Evolutionary conservation across 164 flowering plant species (phyloP), one percentile per base, ranked within the genome.

Genomic region (Vitis cinerea): DNA sequence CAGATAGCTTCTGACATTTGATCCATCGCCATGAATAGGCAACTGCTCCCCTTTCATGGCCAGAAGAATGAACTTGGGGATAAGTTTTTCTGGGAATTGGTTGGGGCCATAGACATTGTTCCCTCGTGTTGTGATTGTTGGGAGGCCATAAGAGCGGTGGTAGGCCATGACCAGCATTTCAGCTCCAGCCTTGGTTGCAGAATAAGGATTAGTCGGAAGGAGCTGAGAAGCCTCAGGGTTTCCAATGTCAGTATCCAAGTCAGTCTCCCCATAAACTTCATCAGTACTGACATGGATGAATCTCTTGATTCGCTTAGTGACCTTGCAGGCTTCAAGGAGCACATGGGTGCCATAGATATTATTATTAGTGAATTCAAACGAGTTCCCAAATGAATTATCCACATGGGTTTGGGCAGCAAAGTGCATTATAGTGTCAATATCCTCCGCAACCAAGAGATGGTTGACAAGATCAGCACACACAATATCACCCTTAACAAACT

Each of bases 331-430:
- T n/a, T 78, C 81, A 17, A 78, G 75, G 19, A 78, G 78, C 0
- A 78, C 81, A 60, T 78, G 81, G 2, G 81, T 78, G 2, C 81
- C 81, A 50, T 67, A 74, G 1, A 78, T 71, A 12, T 74, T 78
- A 47, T 78, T 78, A 15, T 59, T 74, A 15, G 81, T 78, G 68
- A 78, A 78, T 10, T 78, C 81, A 51, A 78, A 71, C 1, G 71
- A 65, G 59, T 78, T 78, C 1, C 77, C 78, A 37, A 78, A 78
- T 0, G 81, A 78, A 50, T 78, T 78, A 15, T 78, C 81, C 9
- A 78, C 78, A 37, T 78, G 81, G 50, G 81, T 71, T 55, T 78
- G 81, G 15, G 81, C 81, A 12, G 81, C 81, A 57, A 78, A 78
- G 50, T 78, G 78, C 81, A 78, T 78, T 5, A 78, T 71, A 1